phyloP scores from a whole-genome alignment of 257 asterid species.

The Forsythia viridissima region DNA sequence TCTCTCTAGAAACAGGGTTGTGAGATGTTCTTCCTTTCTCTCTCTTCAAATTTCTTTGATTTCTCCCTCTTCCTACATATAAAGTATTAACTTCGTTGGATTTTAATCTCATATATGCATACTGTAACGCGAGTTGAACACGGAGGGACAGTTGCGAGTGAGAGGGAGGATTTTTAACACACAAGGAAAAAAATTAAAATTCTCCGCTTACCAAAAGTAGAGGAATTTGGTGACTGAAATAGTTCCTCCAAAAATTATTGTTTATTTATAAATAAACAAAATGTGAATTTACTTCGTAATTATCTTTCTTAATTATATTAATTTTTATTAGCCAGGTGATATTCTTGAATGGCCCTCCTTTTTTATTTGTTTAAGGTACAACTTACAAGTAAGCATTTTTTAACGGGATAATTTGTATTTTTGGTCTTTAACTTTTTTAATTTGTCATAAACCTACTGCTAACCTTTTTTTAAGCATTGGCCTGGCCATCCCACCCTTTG shows the following conservation, averaged over 20 bases:
- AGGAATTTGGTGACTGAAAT: neutral
- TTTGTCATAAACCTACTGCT: no score
- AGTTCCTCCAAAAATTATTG: no score
- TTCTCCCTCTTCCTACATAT: slow-evolving; percentile 22
- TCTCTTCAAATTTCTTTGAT: slow-evolving; percentile 7
- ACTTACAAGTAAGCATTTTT: slow-evolving; percentile 3
- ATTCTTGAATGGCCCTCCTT: neutral
- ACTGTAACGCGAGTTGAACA: slow-evolving; percentile 82
- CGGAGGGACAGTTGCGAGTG: slow-evolving; percentile 73
- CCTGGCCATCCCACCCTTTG: no score
- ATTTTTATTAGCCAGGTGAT: neutral
- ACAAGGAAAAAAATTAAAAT: neutral
- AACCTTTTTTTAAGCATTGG: no score
- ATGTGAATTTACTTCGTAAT: neutral
- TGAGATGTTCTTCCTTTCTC: slow-evolving; percentile 17
- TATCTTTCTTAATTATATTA: neutral
- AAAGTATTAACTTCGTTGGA: no score
- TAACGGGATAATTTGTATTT: neutral
- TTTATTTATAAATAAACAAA: no score
- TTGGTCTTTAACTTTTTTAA: no score
- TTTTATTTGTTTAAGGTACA: neutral
- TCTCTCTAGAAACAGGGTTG: slow-evolving; percentile 32
- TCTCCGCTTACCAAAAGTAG: slow-evolving; percentile 25
- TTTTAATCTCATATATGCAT: slow-evolving; percentile 10
- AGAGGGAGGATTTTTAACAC: slow-evolving; percentile 23